Conservation (phyloP, 257 asterid species). For the Solanum ahanhuiri region DNA sequence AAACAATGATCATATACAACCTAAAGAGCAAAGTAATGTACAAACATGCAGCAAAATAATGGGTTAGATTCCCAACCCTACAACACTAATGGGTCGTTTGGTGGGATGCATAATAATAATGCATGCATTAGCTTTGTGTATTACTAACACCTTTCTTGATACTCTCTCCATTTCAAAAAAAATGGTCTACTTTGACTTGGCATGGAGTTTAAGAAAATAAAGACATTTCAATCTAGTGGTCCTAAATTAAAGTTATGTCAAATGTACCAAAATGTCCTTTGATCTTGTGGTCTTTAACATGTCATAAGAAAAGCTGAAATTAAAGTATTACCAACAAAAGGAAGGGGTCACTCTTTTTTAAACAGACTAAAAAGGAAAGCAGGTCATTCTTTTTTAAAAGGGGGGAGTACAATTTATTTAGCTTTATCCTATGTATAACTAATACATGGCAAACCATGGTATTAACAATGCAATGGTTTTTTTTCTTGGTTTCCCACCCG, state of each 20-base stretch:
- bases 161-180: neutral
- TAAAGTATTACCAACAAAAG: too few relatives aligned
- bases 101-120: neutral
- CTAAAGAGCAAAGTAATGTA: neutral
- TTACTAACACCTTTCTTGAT: neutral
- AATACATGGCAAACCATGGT: neutral
- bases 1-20: neutral
- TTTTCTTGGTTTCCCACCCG: neutral
- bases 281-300: too few relatives aligned
- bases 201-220: too few relatives aligned
- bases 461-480: neutral
- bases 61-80: neutral
- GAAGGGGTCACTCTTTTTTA: too few relatives aligned
- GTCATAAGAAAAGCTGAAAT: too few relatives aligned
- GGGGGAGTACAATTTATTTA: too few relatives aligned
- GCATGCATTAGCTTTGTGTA: neutral
- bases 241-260: too few relatives aligned
- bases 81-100: neutral
- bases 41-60: neutral
- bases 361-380: too few relatives aligned
- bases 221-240: too few relatives aligned
- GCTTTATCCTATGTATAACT: neutral
- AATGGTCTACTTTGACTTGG: too few relatives aligned
- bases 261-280: too few relatives aligned
- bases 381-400: too few relatives aligned